Evolutionary conservation across 179 eudicot genomes (phyloP).

Genomic region (Spinacia oleracea): DNA sequence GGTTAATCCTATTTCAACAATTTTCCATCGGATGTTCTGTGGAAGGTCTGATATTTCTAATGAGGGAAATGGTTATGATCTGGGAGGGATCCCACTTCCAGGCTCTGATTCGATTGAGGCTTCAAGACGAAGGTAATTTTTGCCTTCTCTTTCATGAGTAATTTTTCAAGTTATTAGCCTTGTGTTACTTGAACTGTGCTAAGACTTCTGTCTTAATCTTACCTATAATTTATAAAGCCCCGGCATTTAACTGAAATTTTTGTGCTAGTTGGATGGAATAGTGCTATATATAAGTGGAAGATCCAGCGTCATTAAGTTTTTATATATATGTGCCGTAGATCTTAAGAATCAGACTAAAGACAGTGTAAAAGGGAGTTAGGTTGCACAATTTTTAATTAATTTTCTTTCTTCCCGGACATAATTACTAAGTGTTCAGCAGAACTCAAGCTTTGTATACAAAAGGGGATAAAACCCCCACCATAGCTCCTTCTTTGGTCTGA

Average conservation of each 20-base stretch:
- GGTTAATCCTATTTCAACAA: slow-evolving; percentile 77
- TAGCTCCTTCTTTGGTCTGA: background rate
- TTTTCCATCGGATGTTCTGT: slow-evolving; percentile 78
- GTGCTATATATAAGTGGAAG: background rate
- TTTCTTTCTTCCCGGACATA: background rate
- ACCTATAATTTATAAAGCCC: background rate
- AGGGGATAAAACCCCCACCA: background rate
- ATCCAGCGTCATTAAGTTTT: background rate
- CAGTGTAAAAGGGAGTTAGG: background rate
- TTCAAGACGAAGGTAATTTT: slow-evolving; percentile 86
- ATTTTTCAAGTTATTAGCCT: background rate
- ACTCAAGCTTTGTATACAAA: background rate
- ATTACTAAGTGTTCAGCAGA: background rate
- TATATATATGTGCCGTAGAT: too few species aligned
- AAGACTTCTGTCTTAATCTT: background rate
- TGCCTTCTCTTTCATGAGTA: background rate
- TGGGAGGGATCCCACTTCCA: slow-evolving; percentile 72
- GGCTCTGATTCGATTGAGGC: slow-evolving; percentile 95
- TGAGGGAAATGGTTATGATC: slow-evolving; percentile 57
- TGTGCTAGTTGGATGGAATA: background rate
- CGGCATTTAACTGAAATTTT: background rate
- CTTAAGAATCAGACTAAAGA: background rate
- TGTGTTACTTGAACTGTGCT: background rate
- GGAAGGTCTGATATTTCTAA: slow-evolving; percentile 59
- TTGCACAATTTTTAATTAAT: background rate